Evolutionary conservation across 169 alveolate genomes (phyloP), one percentile per base, ranked within the genome.

Genomic region (Amoebophrya sp.): DNA sequence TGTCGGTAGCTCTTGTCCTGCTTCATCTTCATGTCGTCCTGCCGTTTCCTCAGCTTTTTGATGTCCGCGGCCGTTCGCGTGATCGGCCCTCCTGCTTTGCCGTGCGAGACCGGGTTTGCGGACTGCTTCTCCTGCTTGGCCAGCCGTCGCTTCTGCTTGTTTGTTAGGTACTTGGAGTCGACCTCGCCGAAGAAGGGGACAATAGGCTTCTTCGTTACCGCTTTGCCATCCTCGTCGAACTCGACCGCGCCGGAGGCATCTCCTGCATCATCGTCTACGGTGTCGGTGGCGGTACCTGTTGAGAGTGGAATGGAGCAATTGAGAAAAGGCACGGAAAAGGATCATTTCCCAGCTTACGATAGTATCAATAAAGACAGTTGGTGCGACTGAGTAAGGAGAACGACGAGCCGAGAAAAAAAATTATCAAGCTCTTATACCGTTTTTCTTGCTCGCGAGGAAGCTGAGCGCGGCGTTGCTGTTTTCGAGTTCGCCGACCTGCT

Each of bases 161-260:
- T 66, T 25, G 83, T 66, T 2, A 66, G 35, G 35, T 66, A 66
- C 35, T 66, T 66, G 12, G 12, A 0, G 83, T 66, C 83, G 35
- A 66, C 83, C 83, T 66, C 83, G 1, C 83, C 83, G 83, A 66
- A 66, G 83, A 66, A 66, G 29, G 83, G 83, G 10, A 66, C 83
- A 25, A 66, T 66, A 2, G 83, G 83, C 83, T 66, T 66, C 83
- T 66, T 66, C 35, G 29, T n/a, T 1, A 25, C 32, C 38, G 83
- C 83, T 2, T 66, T 18, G 10, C 83, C 83, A 1, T 66, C 83
- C 83, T 66, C 83, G 83, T 66, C 35, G 83, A 66, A 66, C 18
- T 66, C 83, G 83, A 66, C 83, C 35, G 83, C 83, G 32, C 83
- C 83, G 35, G 83, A 0, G 18, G 29, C 54, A 2, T 2, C 54